phyloP scores from a whole-genome alignment of 495 filamentous ascomycete species.

The Chaetomium tenue region DNA sequence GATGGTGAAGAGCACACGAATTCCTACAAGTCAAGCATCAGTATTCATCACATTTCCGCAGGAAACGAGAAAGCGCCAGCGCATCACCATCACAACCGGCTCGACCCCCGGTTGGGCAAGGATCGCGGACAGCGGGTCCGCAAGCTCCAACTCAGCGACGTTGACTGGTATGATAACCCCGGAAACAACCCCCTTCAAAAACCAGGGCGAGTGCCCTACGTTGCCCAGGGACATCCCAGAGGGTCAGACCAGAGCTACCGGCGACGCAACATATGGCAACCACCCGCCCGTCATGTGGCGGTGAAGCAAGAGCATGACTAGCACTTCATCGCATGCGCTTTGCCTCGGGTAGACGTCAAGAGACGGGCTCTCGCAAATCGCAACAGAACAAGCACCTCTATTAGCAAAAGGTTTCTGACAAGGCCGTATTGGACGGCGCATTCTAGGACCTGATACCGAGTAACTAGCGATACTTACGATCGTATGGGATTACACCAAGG shows the following conservation, averaged over 20 bases:
- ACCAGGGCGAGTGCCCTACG: slow-evolving; percentile 4
- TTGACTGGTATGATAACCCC: slow-evolving; percentile 78
- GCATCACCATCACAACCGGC: slow-evolving; percentile 49
- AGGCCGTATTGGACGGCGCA: background rate
- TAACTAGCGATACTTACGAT: slow-evolving; percentile 7
- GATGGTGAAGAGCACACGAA: slow-evolving; percentile 61
- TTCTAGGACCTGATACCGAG: slow-evolving; percentile 26
- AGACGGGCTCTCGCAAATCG: background rate
- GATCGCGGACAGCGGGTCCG: slow-evolving; percentile 81
- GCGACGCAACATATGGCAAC: background rate
- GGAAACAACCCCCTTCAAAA: background rate
- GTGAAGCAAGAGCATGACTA: slow-evolving; percentile 15
- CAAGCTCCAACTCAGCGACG: slow-evolving; percentile 91
- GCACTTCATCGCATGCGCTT: slow-evolving; percentile 12
- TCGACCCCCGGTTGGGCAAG: slow-evolving; percentile 65
- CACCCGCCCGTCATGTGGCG: background rate
- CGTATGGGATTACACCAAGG: background rate
- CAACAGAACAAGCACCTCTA: background rate
- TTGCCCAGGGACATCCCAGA: background rate
- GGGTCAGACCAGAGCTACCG: background rate
- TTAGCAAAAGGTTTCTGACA: slow-evolving; percentile 19
- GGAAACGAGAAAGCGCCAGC: slow-evolving; percentile 49
- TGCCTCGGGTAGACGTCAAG: slow-evolving; percentile 4
- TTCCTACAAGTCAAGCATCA: slow-evolving; percentile 40
- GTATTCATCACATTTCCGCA: slow-evolving; percentile 47